phyloP scores from a whole-genome alignment of 441 rosid species.

The Brassica balearica region DNA sequence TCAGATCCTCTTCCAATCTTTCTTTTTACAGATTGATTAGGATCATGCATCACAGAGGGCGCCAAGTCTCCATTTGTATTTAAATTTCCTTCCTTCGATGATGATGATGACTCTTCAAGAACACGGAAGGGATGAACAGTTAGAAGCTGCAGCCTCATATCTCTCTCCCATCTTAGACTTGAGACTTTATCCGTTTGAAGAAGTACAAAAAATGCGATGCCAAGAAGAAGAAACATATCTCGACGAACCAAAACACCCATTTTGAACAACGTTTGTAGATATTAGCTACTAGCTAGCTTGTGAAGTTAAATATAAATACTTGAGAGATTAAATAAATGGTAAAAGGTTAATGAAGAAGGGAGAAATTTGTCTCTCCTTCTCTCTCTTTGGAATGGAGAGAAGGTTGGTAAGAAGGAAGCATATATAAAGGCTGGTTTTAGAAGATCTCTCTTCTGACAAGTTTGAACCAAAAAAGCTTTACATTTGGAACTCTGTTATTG shows the following conservation, averaged over 20 bases:
- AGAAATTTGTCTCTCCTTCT: conserved; percentile 43
- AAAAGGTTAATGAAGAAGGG: conserved; percentile 52
- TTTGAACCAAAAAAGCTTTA: conserved; percentile 77
- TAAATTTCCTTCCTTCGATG: conserved; percentile 41
- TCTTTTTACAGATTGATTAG: conserved; percentile 72
- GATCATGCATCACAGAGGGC: conserved; percentile 61
- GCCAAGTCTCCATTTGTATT: conserved; percentile 47
- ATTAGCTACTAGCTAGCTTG: conserved; percentile 35
- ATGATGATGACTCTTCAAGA: conserved; percentile 44
- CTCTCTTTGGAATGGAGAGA: conserved; percentile 40
- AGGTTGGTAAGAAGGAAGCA: conserved; percentile 50
- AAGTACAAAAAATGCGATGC: conserved; percentile 49
- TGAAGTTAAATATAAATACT: conserved; percentile 1
- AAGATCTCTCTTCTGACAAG: conserved; percentile 71
- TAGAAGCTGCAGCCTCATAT: conserved; percentile 40
- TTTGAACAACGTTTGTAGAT: conserved; percentile 35
- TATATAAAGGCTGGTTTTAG: conserved; percentile 59
- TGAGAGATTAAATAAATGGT: conserved; percentile 46
- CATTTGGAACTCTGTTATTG: conserved; percentile 64
- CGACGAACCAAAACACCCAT: conserved; percentile 50
- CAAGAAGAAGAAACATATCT: conserved; percentile 52
- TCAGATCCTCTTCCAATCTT: conserved; percentile 76
- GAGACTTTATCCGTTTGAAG: conserved; percentile 53
- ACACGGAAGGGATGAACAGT: conserved; percentile 44
- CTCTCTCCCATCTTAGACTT: conserved; percentile 54